Evolutionary conservation across 2,329 filamentous ascomycete species (phyloP), one percentile per base, ranked within the genome.

Genomic region (Cryoendolithus antarcticus): DNA sequence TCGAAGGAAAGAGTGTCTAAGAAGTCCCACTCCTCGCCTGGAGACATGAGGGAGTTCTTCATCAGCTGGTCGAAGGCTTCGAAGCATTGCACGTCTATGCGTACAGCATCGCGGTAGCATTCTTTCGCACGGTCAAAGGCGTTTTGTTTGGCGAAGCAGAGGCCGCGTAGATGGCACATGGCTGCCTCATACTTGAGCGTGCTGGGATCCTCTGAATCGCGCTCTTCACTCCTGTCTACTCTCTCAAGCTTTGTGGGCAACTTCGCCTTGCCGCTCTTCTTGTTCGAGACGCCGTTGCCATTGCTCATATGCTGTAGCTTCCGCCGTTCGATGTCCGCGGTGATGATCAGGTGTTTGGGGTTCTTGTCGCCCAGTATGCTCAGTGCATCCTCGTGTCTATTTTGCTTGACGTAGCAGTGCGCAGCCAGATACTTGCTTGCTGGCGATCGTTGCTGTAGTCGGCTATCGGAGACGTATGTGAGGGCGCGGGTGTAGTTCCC

Each of bases 11-110:
- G 72, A 37, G 82, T 85, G 49, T 91, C 81, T 32, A 95, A 71
- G 46, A 95, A 94, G 36, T 80, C 74, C 74, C 89, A 85, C 58
- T 95, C 88, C 61, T 95, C 88, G 29, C 84, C 79, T 0, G 88
- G 86, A 13, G 76, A 76, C 75, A 98, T 82, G 45, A 98, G 71
- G 12, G 84, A 84, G 64, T 98, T 98, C 64, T 86, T 86, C 79
- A 96, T 95, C 40, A 98, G 74, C 65, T 96, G 88, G 53, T 95
- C 88, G 56, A 98, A 96, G 0, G 91, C 91, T 62, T 98, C 91
- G 57, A 94, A 96, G 63, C 91, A 98, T 60, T 94, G 88, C 3
- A 96, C 88, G 57, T 98, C 91, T 55, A 98, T 95, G 45, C 84
- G 78, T 34, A 96, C 86, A 2, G 91, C 91, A 53, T 93, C 86